Evolutionary conservation across 108 stramenopile species (phyloP).

Genomic region (Skeletonema costatum): DNA sequence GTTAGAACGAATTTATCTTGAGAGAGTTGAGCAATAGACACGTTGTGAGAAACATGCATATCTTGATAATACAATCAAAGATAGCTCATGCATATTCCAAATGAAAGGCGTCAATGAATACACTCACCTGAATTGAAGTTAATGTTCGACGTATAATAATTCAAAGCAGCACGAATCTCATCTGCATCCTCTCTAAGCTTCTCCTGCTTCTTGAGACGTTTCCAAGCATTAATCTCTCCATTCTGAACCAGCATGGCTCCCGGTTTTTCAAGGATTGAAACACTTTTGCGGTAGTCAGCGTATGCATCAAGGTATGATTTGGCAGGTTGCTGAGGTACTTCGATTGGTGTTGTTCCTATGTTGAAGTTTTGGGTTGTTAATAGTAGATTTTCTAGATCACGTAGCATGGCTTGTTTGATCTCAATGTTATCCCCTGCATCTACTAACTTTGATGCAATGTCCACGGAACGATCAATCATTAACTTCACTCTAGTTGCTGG

Average conservation of each 20-base stretch:
- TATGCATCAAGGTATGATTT: conserved; percentile 52
- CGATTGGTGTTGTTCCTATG: conserved; percentile 17
- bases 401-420: not conserved
- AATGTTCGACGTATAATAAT: conserved; percentile 58
- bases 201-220: conserved; percentile 53
- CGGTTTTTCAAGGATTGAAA: conserved; percentile 49
- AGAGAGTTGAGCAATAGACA: too few species aligned
- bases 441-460: conserved; percentile 20
- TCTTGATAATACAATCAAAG: too few species aligned
- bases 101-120: too few species aligned
- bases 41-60: too few species aligned
- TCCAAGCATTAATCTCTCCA: conserved; percentile 66
- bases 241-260: conserved; percentile 54
- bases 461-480: conserved; percentile 43
- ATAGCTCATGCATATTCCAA: too few species aligned
- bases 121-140: conserved; percentile 33
- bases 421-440: not conserved
- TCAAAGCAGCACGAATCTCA: conserved; percentile 57
- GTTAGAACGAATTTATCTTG: conserved; percentile 52
- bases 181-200: conserved; percentile 31
- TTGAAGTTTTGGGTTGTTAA: conserved; percentile 50
- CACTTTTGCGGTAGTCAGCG: conserved; percentile 26
- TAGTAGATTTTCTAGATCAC: conserved; percentile 41
- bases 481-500: conserved; percentile 53
- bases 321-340: conserved; percentile 40